Evolutionary conservation across 1,284 basidiomycete species (phyloP).

Genomic region (Rhodofomes roseus): DNA sequence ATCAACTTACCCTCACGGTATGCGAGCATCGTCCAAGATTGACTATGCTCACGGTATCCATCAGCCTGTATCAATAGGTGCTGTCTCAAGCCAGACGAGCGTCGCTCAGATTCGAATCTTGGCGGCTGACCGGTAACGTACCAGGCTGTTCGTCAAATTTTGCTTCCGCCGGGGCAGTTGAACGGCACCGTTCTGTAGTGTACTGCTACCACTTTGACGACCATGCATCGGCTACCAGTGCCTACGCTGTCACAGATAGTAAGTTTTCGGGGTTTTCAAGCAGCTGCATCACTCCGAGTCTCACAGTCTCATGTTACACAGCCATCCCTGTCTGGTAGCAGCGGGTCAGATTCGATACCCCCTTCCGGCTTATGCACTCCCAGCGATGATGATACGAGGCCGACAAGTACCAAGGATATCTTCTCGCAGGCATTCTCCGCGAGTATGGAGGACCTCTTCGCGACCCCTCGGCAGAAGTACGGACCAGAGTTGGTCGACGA

Average conservation of each 20-base stretch:
- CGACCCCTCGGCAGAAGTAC: background rate
- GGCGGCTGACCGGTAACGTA: background rate
- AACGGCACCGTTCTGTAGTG: background rate
- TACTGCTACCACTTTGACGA: background rate
- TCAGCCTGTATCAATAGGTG: background rate
- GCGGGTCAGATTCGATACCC: background rate
- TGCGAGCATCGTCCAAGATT: background rate
- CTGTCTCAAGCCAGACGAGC: background rate
- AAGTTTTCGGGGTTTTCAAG: background rate
- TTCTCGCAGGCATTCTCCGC: background rate
- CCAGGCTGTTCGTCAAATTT: background rate
- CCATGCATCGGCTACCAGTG: background rate
- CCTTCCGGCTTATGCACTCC: background rate
- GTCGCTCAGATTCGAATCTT: background rate
- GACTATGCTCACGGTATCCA: background rate
- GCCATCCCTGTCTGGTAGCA: background rate
- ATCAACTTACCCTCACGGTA: no score
- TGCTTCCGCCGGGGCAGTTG: background rate
- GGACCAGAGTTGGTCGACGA: background rate
- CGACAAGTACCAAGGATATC: background rate
- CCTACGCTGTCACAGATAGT: background rate
- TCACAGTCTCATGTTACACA: no score
- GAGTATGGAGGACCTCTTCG: background rate
- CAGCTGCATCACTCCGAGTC: no score
- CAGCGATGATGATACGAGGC: background rate